A percentile compares a stretch with the other conserved stretches of the same genome.
These are phyloP conservation scores for Platanus orientalis DNA, from an alignment of 164 flowering plant species.

Conservation along the genomic window DNA sequence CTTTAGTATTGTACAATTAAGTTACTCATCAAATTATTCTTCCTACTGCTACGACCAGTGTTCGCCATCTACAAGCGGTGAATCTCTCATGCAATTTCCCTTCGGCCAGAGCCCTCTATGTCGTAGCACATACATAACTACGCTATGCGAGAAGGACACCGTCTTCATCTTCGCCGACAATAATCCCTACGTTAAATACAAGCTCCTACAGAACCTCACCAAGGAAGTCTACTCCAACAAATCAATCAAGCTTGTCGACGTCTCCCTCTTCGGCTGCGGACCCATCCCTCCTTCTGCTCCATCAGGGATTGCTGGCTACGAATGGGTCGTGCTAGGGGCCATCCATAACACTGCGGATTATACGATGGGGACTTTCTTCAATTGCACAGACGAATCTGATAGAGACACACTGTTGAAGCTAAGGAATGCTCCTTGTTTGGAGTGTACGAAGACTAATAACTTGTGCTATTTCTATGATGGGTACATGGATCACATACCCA, in stretches of 20 bases:
- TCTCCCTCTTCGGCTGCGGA: slow-evolving; percentile 1
- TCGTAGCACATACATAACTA: slow-evolving; percentile 1
- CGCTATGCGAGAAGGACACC: slow-evolving; percentile 2
- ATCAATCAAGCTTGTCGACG: slow-evolving; percentile 1
- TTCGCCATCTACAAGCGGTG: slow-evolving; percentile 6
- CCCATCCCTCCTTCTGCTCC: not conserved
- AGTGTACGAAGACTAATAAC: slow-evolving; percentile 5
- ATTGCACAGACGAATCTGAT: not conserved
- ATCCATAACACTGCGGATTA: not conserved
- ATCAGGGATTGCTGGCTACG: too few relatives aligned
- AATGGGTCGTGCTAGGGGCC: not conserved
- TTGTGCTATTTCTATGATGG: slow-evolving; percentile 12
- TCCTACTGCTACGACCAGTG: slow-evolving; percentile 7
- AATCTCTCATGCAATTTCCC: slow-evolving; percentile 4
- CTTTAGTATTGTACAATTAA: too few relatives aligned
- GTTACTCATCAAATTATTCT: not conserved
- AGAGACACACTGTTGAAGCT: not conserved
- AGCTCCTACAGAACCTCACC: not conserved
- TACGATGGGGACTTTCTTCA: slow-evolving; percentile 4
- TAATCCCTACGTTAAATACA: not conserved
- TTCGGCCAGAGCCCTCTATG: not conserved
- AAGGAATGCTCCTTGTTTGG: not conserved
- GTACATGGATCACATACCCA: slow-evolving; percentile 1
- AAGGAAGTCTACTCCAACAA: not conserved
- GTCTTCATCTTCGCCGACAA: slow-evolving; percentile 6